Evolutionary conservation across 1,284 basidiomycete species (phyloP), one percentile per base, ranked within the genome.

Genomic region (Malassezia obtusa): DNA sequence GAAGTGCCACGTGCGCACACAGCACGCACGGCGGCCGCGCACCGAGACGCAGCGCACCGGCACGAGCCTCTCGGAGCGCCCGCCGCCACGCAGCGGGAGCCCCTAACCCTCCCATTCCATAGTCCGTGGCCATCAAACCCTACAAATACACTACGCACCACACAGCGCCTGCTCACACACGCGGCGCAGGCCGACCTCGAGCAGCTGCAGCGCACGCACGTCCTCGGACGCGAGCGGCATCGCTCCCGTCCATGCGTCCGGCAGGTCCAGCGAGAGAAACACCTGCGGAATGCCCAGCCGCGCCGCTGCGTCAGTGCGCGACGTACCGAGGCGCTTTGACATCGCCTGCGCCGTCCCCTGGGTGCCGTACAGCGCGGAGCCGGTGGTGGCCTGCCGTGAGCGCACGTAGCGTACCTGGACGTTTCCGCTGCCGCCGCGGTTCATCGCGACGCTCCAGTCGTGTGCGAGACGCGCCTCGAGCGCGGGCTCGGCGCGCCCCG

Each of bases 391-490:
- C 30, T 51, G 9, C 56, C 39, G 8, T 58, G 32, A 46, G 45
- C 39, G 22, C 24, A 35, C 22, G 40, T 9, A 45, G 0, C 40
- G 45, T n/a, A 57, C 36, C 3, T 39, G 4, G 11, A 49, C 14
- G 55, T 31, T 21, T 35, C 51, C 2, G 37, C 44, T 39, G 35
- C 52, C 12, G 43, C 25, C 7, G 40, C 45, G 2, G 12, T 36
- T 21, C 50, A 67, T 60, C n/a, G 63, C 58, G 8, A 65, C 59
- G 12, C 55, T 46, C 38, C 61, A 62, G 24, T 67, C 65, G 5
- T 36, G 5, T 2, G 52, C 43, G 1, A 65, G 52, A 14, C 31
- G 15, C 2, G 54, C 52, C 9, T 28, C 15, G 4, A 45, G 22
- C 17, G 50, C 22, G 9, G 31, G 9, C 37, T 14, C 10, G 11